Evolutionary conservation across 2,329 filamentous ascomycete genomes (phyloP), one percentile per base, ranked within the genome.

Genomic region (Ophiocordyceps sinensis): DNA sequence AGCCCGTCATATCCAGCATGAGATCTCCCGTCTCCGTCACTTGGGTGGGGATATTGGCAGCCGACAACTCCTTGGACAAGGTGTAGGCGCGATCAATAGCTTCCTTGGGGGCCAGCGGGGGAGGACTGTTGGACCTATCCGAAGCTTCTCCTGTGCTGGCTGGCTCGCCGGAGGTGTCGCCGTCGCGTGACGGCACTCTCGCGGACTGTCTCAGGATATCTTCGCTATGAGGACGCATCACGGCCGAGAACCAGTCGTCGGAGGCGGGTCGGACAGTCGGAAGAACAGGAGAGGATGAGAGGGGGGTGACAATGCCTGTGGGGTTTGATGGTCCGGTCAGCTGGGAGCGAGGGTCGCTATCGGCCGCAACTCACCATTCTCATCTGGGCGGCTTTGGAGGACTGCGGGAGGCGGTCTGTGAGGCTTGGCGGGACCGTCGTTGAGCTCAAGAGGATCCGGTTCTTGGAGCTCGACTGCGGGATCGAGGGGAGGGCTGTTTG

Each of bases 1-100:
- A 95, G 1, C 86, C 86, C 0, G 87, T 88, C 88, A 98, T 95
- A 59, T 98, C 91, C 40, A 98, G 67, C 87, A 96, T 96, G 42
- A 98, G 67, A 60, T 98, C 91, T 14, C 91, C 91, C 1, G 77
- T 82, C 43, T 94, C 87, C 1, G 83, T 96, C n/a, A 98, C 80
- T 48, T 85, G 81, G 43, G 82, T 91, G 6, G 87, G 86, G 44
- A 98, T 96, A 55, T 96, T 95, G 38, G 84, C 91, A 3, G 78
- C 81, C 37, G 85, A 85, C 3, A 98, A 72, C 58, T 88, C 88
- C 56, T 85, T 84, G 10, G 89, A 94, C 11, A 98, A 70, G 26
- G 81, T 78, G 55, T 83, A 77, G 8, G 91, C 91, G 49, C 91
- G 78, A 45, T 85, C 78, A 43, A 94, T 73, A 8, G 88, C 89